Base-by-base conservation (phyloP, 495 filamentous ascomycete genomes). In the Penicillium paradoxum region DNA sequence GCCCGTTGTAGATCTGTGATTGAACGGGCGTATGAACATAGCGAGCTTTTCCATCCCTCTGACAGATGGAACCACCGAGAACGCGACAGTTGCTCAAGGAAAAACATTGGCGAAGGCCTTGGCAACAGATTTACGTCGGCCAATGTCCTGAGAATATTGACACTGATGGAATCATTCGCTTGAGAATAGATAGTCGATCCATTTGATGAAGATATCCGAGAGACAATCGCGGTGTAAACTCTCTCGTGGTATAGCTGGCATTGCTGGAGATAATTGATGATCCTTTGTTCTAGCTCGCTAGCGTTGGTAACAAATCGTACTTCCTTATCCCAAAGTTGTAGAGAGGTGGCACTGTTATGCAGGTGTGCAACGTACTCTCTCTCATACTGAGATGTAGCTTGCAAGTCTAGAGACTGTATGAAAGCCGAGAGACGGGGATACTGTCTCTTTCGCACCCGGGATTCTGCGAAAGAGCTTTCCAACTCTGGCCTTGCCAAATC, bases 1-100 rank as follows among this genome's bases (percentile, higher is more conserved):
- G 76, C 71, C 8, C 70, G 65, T 36, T 78, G 74, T 1, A 79
- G 15, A 6, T 61, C 49, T 9, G 72, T 67, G 9, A 79, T 60
- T 0, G 72, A 60, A 37, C 63, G 33, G 3, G 5, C 33, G 14
- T 36, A 36, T 4, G 33, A n/a, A 15, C 2, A n/a, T 3, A 36
- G 10, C 3, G 11, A 36, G 33, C 3, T 13, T 36, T 36, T 36
- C 13, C 13, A n/a, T 3, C 14, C 14, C 2, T 3, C 15, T 8
- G 33, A 6, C 2, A 36, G 33, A n/a, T 36, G 33, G 15, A 1
- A n/a, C 33, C 33, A 36, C 6, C 33, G 11, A 2, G 1, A n/a
- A 4, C 33, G 33, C 6, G 33, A 39, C 7, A 68, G 45, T 30
- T 63, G 65, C 18, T 56, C 29, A 15, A 68, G 48, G 1, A 67